Base-by-base conservation (phyloP, 2,329 filamentous ascomycete species). In the Calycina herbarum region DNA sequence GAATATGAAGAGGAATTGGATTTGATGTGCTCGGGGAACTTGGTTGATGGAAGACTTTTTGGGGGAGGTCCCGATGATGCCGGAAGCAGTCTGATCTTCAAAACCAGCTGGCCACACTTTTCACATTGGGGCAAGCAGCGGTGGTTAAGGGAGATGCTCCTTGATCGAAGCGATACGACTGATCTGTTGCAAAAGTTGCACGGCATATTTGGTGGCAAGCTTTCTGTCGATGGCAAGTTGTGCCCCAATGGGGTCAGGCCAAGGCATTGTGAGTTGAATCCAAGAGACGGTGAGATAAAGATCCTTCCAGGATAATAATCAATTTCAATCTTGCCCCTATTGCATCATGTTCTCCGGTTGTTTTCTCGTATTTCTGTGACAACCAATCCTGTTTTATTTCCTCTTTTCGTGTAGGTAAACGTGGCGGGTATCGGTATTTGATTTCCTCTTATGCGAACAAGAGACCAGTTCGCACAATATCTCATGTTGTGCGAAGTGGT, bases 121-220 rank as follows among this genome's bases (percentile, higher is more conserved):
- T 72, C 71, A 11, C 68, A 71, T 59, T 75, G 73, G 73, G 72
- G 71, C 4, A 75, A 74, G 57, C 71, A 73, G 61, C 71, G 68
- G 17, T 75, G 73, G 73, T 59, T 74, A 15, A 68, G 66, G 33
- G 71, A 72, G 62, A 74, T 74, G 72, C 62, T 75, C 61, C 59
- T 74, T 45, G 73, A 74, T 68, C 64, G 70, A 61, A 69, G 66
- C 66, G 70, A 71, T 40, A 69, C 69, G 42, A 61, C 69, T 10
- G 61, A 63, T 17, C 40, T 74, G 17, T 56, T 74, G 24, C 42
- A 61, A 58, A 64, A 67, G 20, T 65, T 75, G 11, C 69, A 73
- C 59, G 33, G 58, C 8, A 61, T 58, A 7, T 72, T 75, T 62
- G 67, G 70, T 24, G 73, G 73, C 7, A 57, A 70, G 31, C 60